These are phyloP conservation scores for Alnus rubra DNA, from an alignment of 306 rosid species.

Conservation along the genomic window DNA sequence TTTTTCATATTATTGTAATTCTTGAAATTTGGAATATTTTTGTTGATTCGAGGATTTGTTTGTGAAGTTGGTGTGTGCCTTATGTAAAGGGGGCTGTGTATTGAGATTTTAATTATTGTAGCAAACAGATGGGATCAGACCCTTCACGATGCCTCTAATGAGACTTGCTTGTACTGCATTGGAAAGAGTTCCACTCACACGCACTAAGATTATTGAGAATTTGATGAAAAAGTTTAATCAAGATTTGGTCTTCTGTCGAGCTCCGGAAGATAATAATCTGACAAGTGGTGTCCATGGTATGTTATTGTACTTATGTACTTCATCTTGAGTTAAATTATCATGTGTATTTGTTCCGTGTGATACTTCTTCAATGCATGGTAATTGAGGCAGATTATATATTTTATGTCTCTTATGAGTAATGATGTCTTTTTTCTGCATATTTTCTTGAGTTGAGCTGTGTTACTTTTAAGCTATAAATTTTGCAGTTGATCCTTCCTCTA, in stretches of 20 bases:
- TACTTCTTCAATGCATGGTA: background rate
- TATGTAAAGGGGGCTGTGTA: slow-evolving; percentile 10
- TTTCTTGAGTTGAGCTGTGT: background rate
- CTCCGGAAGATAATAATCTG: slow-evolving; percentile 69
- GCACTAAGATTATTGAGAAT: slow-evolving; percentile 68
- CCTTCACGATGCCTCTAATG: slow-evolving; percentile 96
- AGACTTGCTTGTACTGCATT: slow-evolving; percentile 89
- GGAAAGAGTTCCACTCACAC: slow-evolving; percentile 90
- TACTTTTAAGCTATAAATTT: background rate
- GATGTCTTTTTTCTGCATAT: background rate
- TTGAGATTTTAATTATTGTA: slow-evolving; percentile 40
- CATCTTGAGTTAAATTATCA: background rate
- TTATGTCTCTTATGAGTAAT: background rate
- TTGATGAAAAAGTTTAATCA: slow-evolving; percentile 78
- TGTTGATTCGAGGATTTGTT: background rate
- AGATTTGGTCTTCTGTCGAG: slow-evolving; percentile 86
- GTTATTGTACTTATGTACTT: slow-evolving; percentile 2
- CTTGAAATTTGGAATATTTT: background rate
- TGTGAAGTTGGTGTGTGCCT: background rate
- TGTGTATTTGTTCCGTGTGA: background rate
- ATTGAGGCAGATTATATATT: background rate
- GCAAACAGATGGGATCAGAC: slow-evolving; percentile 89
- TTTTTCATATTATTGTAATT: background rate
- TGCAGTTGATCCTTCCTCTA: background rate
- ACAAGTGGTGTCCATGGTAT: slow-evolving; percentile 72